phyloP scores from a whole-genome alignment of 495 filamentous ascomycete genomes.

The Immersiella caudata region DNA sequence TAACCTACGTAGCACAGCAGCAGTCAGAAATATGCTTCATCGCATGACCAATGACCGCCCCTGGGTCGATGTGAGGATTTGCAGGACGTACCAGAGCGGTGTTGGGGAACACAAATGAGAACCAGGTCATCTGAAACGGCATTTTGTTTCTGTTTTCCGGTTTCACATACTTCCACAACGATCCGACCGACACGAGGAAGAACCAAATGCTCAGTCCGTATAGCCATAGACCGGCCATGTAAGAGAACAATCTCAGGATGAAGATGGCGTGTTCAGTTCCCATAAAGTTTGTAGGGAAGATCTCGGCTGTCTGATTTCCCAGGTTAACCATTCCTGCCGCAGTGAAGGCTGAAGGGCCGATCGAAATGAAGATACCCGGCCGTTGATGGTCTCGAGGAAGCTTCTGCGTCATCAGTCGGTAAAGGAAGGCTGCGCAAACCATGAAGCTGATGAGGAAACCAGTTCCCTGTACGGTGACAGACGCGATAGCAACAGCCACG shows the following conservation, averaged over 20 bases:
- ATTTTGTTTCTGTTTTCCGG: slow-evolving; percentile 54
- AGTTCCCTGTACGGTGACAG: slow-evolving; percentile 75
- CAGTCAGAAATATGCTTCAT: background rate
- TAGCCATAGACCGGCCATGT: slow-evolving; percentile 69
- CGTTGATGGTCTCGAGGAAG: slow-evolving; percentile 74
- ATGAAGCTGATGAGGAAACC: slow-evolving; percentile 84
- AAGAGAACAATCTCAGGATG: slow-evolving; percentile 45
- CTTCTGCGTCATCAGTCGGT: slow-evolving; percentile 90
- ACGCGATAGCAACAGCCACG: slow-evolving; percentile 69
- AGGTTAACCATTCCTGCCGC: slow-evolving; percentile 64
- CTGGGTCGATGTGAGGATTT: background rate
- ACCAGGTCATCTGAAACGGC: slow-evolving; percentile 87
- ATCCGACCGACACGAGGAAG: slow-evolving; percentile 77
- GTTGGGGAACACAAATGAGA: slow-evolving; percentile 85
- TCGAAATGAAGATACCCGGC: slow-evolving; percentile 82
- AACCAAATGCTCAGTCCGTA: slow-evolving; percentile 88
- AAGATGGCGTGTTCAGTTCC: slow-evolving; percentile 41
- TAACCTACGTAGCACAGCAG: slow-evolving; percentile 42
- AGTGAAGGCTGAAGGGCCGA: slow-evolving; percentile 80
- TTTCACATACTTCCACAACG: slow-evolving; percentile 71
- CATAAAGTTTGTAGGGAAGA: slow-evolving; percentile 46
- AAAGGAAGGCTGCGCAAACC: slow-evolving; percentile 85
- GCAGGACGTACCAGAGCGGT: slow-evolving; percentile 59
- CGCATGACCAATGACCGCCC: background rate
- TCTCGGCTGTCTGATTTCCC: slow-evolving; percentile 40